Evolutionary conservation across 2,329 filamentous ascomycete genomes (phyloP).

Genomic region (Pestalotiopsis sp.): DNA sequence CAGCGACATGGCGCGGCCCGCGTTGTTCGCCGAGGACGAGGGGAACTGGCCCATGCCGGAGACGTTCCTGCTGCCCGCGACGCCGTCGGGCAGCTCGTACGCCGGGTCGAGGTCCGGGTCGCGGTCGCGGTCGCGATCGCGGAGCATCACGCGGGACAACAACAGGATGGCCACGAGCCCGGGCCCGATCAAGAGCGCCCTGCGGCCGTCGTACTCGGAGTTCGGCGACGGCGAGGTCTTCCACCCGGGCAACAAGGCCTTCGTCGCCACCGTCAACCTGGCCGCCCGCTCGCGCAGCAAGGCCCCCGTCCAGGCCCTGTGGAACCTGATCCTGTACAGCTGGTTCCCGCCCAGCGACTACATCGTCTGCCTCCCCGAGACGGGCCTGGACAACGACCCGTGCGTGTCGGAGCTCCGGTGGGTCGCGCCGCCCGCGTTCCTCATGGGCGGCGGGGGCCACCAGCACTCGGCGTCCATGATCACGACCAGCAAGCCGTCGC

Average conservation of each 20-base stretch:
- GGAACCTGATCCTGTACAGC: background rate
- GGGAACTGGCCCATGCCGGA: background rate
- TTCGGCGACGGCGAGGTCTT: background rate
- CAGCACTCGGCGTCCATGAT: background rate
- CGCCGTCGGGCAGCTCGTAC: background rate
- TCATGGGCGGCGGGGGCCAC: background rate
- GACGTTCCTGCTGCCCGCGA: background rate
- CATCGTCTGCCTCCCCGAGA: background rate
- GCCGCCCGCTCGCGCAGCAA: background rate
- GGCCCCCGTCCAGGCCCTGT: background rate
- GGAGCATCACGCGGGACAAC: background rate
- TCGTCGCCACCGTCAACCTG: background rate
- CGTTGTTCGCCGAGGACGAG: background rate
- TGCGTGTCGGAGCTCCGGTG: background rate
- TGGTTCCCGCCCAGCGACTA: conserved; percentile 2
- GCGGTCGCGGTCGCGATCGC: background rate
- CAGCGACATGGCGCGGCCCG: background rate
- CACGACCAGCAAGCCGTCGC: background rate
- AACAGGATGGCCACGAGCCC: background rate
- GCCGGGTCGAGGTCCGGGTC: background rate
- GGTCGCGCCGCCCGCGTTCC: background rate
- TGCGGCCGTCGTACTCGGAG: background rate
- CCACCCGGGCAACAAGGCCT: background rate
- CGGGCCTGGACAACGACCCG: background rate
- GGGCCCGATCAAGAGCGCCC: background rate